Evolutionary conservation across 257 asterid genomes (phyloP).

Genomic region (Solanum acaule): DNA sequence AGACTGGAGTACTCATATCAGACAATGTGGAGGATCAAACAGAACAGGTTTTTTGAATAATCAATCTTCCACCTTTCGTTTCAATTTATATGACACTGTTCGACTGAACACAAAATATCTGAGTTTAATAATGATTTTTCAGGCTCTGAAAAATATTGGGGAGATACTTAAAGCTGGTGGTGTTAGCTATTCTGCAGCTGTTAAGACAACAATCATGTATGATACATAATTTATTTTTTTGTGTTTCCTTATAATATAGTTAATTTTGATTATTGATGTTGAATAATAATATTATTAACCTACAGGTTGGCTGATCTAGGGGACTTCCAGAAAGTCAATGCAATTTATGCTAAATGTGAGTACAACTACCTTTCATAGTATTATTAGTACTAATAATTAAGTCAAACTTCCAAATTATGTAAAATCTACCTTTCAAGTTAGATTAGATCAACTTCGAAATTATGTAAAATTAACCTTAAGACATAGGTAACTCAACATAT

Average conservation of each 20-base stretch:
- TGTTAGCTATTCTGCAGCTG: constrained; percentile 74
- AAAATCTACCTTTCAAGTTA: neutral
- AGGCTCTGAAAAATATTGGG: constrained; percentile 91
- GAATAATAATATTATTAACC: constrained; percentile 1
- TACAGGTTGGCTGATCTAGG: constrained; percentile 93
- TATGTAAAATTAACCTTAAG: neutral
- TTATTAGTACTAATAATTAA: neutral
- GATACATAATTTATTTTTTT: constrained; percentile 14
- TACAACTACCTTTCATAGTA: neutral
- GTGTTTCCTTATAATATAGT: neutral
- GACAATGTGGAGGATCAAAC: constrained; percentile 86
- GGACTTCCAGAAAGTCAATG: constrained; percentile 86
- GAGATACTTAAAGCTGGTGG: constrained; percentile 97
- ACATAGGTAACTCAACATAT: neutral
- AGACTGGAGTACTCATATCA: constrained; percentile 78
- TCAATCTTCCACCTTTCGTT: neutral
- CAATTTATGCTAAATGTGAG: constrained; percentile 91
- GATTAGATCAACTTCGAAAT: neutral
- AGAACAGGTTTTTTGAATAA: constrained; percentile 58
- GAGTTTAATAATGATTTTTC: constrained; percentile 3
- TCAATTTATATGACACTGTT: fast-evolving
- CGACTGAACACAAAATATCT: neutral
- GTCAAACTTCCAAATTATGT: neutral
- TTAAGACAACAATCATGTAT: constrained; percentile 90
- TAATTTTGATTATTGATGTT: neutral